Evolutionary conservation across 805 yeast genomes (phyloP).

Genomic region (Helenozyma rhizophorensis): DNA sequence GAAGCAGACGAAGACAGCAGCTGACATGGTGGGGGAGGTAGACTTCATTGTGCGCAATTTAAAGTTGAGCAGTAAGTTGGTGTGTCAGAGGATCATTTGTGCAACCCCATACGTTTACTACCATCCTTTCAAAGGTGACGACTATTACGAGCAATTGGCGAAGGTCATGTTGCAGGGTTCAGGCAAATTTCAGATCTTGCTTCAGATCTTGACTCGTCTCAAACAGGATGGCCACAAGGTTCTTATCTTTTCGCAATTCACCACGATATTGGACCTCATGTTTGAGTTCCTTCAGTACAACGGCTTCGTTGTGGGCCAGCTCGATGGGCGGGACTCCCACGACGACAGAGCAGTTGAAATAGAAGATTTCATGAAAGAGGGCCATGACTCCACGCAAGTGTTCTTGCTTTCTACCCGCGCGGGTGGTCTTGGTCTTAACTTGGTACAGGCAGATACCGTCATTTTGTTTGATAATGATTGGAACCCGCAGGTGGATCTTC

Average conservation of each 20-base stretch:
- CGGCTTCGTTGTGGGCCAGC: slow-evolving; percentile 46
- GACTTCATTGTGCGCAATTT: too few species aligned
- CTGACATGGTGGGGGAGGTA: background rate
- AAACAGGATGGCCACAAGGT: slow-evolving; percentile 57
- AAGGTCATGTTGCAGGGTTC: slow-evolving; percentile 46
- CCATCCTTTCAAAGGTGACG: slow-evolving; percentile 53
- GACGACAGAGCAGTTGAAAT: slow-evolving; percentile 64
- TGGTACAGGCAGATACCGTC: slow-evolving; percentile 85
- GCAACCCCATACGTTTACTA: slow-evolving; percentile 82
- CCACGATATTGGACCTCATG: slow-evolving; percentile 73
- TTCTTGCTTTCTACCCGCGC: slow-evolving; percentile 87
- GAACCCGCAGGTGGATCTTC: slow-evolving; percentile 96
- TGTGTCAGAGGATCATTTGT: slow-evolving; percentile 75
- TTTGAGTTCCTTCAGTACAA: slow-evolving; percentile 65
- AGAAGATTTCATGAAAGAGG: slow-evolving; percentile 38
- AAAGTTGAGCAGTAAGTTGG: too few species aligned
- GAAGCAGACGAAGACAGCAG: too few species aligned
- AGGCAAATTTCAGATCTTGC: slow-evolving; percentile 67
- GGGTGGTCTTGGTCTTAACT: slow-evolving; percentile 90
- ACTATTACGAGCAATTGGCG: slow-evolving; percentile 30
- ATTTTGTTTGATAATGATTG: slow-evolving; percentile 89
- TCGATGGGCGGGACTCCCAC: slow-evolving; percentile 75
- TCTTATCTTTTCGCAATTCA: slow-evolving; percentile 83
- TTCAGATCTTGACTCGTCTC: slow-evolving; percentile 55
- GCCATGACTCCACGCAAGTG: slow-evolving; percentile 29